phyloP scores from a whole-genome alignment of 2,329 filamentous ascomycete genomes.

The Fusarium abutilonis region DNA sequence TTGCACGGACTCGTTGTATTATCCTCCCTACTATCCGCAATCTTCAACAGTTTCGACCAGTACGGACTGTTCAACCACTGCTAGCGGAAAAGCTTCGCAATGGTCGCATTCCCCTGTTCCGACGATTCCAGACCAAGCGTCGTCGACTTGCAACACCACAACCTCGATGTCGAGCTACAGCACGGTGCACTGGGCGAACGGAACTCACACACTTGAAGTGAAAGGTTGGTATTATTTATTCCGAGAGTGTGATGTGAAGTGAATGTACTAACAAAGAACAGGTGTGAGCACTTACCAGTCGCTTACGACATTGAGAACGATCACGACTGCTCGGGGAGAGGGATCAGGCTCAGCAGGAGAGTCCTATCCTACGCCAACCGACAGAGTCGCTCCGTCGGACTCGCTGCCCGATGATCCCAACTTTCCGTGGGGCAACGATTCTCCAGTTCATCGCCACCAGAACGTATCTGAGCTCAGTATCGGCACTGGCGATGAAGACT shows the following conservation, averaged over 20 bases:
- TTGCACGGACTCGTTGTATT: conserved; percentile 20
- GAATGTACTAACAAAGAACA: conserved; percentile 13
- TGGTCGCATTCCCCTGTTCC: conserved; percentile 23
- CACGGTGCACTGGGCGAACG: conserved; percentile 32
- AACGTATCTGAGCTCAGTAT: conserved; percentile 43
- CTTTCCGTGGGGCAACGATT: conserved; percentile 52
- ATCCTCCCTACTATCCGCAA: conserved; percentile 1
- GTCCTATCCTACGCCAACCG: conserved; percentile 36
- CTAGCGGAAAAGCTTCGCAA: conserved; percentile 1
- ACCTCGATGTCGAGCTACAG: conserved; percentile 24
- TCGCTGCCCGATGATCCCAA: conserved; percentile 47
- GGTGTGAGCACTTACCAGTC: conserved; percentile 12
- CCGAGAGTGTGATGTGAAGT: background rate
- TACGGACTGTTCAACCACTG: conserved; percentile 26
- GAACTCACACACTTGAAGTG: conserved; percentile 19
- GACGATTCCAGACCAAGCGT: conserved; percentile 12
- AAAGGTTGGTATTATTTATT: conserved; percentile 24
- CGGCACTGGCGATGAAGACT: conserved; percentile 30
- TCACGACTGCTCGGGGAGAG: conserved; percentile 22
- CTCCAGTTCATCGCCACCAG: conserved; percentile 50
- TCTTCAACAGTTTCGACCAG: conserved; percentile 7
- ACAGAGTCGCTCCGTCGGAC: conserved; percentile 20
- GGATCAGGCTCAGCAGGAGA: conserved; percentile 13
- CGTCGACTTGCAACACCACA: conserved; percentile 41
- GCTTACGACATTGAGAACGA: conserved; percentile 39